A percentile compares a stretch with the other conserved stretches of the same genome.
Conservation (phyloP, 2,329 filamentous ascomycete genomes). For the Penicillium sp. region DNA sequence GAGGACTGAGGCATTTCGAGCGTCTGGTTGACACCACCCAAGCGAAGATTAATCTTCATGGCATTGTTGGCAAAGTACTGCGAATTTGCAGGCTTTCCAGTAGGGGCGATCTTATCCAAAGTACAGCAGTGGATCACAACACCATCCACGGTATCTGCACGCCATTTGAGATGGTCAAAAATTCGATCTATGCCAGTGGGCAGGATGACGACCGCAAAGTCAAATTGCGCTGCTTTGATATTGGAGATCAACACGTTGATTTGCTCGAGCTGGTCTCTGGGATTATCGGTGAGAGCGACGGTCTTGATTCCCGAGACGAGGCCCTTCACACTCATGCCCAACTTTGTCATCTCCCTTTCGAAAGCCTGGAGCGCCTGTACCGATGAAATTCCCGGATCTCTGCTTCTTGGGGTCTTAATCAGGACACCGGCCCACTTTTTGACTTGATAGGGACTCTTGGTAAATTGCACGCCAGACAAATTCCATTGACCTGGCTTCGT, state of each 20-base stretch:
- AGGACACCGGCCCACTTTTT: conserved; percentile 13
- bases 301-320: background rate
- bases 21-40: conserved; percentile 72
- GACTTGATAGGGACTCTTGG: no score
- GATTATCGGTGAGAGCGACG: background rate
- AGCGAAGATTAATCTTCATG: conserved; percentile 79
- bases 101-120: no score
- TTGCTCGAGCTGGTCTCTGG: background rate
- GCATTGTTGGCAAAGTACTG: conserved; percentile 68
- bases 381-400: no score
- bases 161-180: conserved; percentile 67
- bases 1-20: conserved; percentile 50
- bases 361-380: background rate
- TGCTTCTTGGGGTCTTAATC: background rate
- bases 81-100: conserved; percentile 2
- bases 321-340: conserved; percentile 1
- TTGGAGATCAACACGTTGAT: background rate
- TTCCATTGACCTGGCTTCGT: conserved; percentile 22
- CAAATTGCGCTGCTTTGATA: background rate
- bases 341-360: background rate
- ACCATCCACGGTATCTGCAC: conserved; percentile 65
- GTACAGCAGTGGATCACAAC: conserved; percentile 68
- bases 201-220: conserved; percentile 47
- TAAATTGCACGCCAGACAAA: background rate
- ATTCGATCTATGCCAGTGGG: conserved; percentile 53